Evolutionary conservation across 2,329 filamentous ascomycete genomes (phyloP), one percentile per base, ranked within the genome.

Genomic region (Diaporthe humulicola): DNA sequence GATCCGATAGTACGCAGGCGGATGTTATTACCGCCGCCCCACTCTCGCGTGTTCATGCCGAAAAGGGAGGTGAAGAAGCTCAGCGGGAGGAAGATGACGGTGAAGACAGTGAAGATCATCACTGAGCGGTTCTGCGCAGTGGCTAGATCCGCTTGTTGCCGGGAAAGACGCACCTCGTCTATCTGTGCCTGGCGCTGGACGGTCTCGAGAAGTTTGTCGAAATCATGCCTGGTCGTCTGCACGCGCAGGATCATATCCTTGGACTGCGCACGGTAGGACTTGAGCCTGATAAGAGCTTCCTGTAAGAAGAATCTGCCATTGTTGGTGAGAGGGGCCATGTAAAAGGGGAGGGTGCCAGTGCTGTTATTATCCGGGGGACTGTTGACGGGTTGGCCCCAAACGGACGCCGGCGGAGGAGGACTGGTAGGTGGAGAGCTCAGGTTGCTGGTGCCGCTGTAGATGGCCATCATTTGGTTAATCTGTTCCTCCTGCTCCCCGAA

Each of bases 101-200:
- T 82, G n/a, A 82, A 79, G 42, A 80, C 79, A 1, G 81, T 82
- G 64, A 81, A 82, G 1, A 82, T 78, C 77, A 82, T 80, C 12
- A 82, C 79, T 2, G 78, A 81, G 28, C 80, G 79, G n/a, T 78
- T 78, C 73, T 82, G 80, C 0, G 69, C 73, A 50, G 58, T 73
- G 40, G 75, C 69, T 0, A 76, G 61, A 14, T 75, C 73, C 2
- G 75, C 75, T 30, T 76, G 70, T 10, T 75, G 75, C 14, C 75
- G 38, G 0, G 74, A 75, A 3, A 75, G 56, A 6, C 71, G 71
- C 22, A 60, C 74, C 57, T 75, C 71, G 48, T 75, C 74, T 38
- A 75, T 69, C 19, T 75, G 74, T 2, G 74, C 71, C 40, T 71
- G 74, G 1, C 71, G 50, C 33, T 75, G 70, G 40, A 75, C 60